phyloP scores from a whole-genome alignment of 2,329 filamentous ascomycete species.

The Rhexocercosporidium sp. region DNA sequence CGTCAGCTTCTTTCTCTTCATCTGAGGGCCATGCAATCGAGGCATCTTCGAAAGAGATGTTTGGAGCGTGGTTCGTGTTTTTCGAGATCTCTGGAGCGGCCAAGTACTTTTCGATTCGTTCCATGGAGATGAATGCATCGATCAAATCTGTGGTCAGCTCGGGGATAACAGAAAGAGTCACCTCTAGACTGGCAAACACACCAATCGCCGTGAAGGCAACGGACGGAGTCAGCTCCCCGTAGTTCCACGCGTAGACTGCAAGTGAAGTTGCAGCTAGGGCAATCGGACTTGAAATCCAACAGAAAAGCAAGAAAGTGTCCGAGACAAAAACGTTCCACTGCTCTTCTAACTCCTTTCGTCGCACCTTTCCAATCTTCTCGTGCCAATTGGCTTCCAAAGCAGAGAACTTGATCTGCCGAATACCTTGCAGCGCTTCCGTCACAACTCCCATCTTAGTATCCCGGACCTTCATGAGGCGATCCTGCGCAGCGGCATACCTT shows the following conservation, averaged over 20 bases:
- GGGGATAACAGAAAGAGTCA: conserved; percentile 72
- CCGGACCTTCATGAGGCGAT: conserved; percentile 74
- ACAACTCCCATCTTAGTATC: conserved; percentile 78
- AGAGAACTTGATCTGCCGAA: conserved; percentile 85
- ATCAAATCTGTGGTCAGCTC: conserved; percentile 73
- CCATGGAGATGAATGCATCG: conserved; percentile 75
- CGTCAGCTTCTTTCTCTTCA: conserved; percentile 60
- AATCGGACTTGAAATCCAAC: conserved; percentile 77
- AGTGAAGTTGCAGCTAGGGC: conserved; percentile 75
- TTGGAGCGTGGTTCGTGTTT: conserved; percentile 58
- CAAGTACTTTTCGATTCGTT: conserved; percentile 75
- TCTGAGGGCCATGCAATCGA: conserved; percentile 78
- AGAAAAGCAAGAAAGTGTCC: conserved; percentile 66
- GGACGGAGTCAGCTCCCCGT: conserved; percentile 70
- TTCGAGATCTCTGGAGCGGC: conserved; percentile 65
- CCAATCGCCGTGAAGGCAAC: conserved; percentile 81
- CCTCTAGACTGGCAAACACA: conserved; percentile 75
- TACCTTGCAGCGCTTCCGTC: conserved; percentile 78
- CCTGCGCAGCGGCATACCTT: conserved; percentile 67
- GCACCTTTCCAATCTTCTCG: conserved; percentile 66
- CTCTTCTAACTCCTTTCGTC: conserved; percentile 69
- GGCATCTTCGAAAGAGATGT: conserved; percentile 69
- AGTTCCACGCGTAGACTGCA: conserved; percentile 67
- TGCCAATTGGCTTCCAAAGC: conserved; percentile 79
- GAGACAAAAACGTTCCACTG: conserved; percentile 70